Evolutionary conservation across 2,329 filamentous ascomycete species (phyloP), one percentile per base, ranked within the genome.

Genomic region (Thelonectria rubi): DNA sequence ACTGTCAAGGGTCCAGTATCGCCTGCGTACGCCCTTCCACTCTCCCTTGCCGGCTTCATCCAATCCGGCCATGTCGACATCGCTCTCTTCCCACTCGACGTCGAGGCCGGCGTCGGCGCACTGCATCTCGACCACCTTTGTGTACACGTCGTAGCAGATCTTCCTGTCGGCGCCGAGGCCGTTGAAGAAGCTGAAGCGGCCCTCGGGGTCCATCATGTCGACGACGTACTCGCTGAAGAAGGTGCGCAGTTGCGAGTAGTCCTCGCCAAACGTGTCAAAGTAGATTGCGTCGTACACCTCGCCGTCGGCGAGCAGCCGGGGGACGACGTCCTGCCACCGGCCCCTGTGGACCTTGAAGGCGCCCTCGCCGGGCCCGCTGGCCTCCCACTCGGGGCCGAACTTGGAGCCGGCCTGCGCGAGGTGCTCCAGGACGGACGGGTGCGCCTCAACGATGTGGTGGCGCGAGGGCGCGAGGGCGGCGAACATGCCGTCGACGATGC

Each of bases 261-360:
- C 92, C 79, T 99, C 95, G 7, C 93, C 95, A 76, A 98, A 98
- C 0, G 95, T 99, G 74, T 99, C 95, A 73, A 97, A 98, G 81
- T 98, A 99, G 68, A 99, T 92, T 26, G 90, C 92, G 73, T 97
- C 92, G 72, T 94, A 94, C 12, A 88, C 80, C 70, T 90, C 84
- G 10, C 90, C 91, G 42, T 87, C 79, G 61, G 87, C 85, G 1
- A 94, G 79, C 8, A 97, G 80, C 52, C 81, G 80, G 0, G 89
- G 90, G 15, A 94, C 81, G 0, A 95, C 79, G 61, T 95, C 91
- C 76, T 97, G 93, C 93, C 93, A 97, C 67, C 83, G 84, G 3
- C 93, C 76, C 18, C 68, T 72, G 73, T 92, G 87, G 21, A 97
- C 85, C 69, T 89, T 87, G 77, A 87, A 89, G 69, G 91, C 91